These are phyloP conservation scores for Avena insularis DNA, from an alignment of 176 grass and related monocot species.

Conservation along the genomic window DNA sequence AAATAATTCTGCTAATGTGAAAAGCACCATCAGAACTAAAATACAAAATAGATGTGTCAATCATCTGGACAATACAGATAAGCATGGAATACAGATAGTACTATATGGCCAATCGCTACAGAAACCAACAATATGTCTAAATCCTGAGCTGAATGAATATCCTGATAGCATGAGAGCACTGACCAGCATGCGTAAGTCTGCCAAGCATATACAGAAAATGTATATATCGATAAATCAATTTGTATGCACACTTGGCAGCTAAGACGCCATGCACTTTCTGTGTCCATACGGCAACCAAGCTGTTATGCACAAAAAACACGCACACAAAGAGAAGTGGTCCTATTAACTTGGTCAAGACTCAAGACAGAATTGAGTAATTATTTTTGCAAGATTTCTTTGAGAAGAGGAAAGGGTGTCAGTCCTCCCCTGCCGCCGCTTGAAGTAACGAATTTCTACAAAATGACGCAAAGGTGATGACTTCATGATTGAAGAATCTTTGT, in stretches of 20 bases:
- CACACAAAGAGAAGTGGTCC: conserved; percentile 52
- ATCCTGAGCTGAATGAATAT: conserved; percentile 35
- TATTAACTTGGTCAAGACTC: conserved; percentile 38
- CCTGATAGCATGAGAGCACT: conserved; percentile 5
- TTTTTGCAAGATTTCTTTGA: too few species aligned
- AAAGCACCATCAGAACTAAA: conserved; percentile 18
- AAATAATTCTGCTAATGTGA: neutral
- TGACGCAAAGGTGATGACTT: too few species aligned
- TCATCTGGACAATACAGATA: conserved; percentile 40
- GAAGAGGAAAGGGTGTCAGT: too few species aligned
- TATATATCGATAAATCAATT: neutral
- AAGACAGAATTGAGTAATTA: too few species aligned
- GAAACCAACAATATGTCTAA: conserved; percentile 33
- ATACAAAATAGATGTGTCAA: conserved; percentile 42
- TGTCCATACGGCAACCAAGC: conserved; percentile 30
- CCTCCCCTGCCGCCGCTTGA: too few species aligned
- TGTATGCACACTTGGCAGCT: conserved; percentile 20
- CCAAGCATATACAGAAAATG: conserved; percentile 9
- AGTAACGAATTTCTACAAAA: too few species aligned
- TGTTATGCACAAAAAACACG: conserved; percentile 34
- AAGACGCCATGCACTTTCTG: conserved; percentile 39
- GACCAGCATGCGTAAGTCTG: neutral
- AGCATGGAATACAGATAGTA: conserved; percentile 7
- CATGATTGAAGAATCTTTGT: too few species aligned
- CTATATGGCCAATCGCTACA: conserved; percentile 14